A percentile compares a stretch with the other conserved stretches of the same genome.
These are phyloP conservation scores for Chlamydomonas sp. DNA, from an alignment of 139 green algal genomes.

Conservation along the genomic window DNA sequence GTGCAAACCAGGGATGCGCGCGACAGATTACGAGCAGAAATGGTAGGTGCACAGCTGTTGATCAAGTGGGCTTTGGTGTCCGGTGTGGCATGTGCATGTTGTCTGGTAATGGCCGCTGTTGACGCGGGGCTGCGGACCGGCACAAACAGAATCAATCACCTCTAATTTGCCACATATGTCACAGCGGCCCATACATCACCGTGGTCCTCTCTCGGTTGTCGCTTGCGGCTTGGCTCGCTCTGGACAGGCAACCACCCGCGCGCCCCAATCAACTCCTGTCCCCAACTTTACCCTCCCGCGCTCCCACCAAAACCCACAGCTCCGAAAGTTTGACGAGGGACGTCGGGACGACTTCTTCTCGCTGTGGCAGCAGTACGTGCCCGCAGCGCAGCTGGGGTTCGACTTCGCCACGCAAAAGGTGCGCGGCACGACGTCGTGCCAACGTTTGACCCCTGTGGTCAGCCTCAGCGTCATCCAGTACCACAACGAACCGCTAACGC, in stretches of 20 bases:
- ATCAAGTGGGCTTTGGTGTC: background rate
- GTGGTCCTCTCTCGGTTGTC: too few relatives aligned
- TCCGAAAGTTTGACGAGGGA: conserved; percentile 56
- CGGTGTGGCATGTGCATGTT: background rate
- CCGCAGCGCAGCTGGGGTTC: conserved; percentile 14
- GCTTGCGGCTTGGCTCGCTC: background rate
- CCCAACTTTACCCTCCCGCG: background rate
- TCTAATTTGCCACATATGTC: background rate
- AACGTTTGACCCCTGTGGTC: too few relatives aligned
- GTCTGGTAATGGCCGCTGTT: background rate
- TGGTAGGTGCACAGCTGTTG: conserved; percentile 20
- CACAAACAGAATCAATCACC: background rate
- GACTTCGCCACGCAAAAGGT: conserved; percentile 41
- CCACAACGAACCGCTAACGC: background rate
- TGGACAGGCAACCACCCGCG: background rate
- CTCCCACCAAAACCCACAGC: background rate
- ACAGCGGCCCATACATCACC: background rate
- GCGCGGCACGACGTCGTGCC: too few relatives aligned
- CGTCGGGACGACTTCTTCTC: conserved; percentile 47
- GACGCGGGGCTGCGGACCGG: too few relatives aligned
- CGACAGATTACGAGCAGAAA: conserved; percentile 27
- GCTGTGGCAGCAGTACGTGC: conserved; percentile 49
- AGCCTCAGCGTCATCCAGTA: background rate
- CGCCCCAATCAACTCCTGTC: background rate
- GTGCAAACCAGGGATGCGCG: conserved; percentile 13